A percentile compares a stretch with the other conserved stretches of the same genome.
Conservation (phyloP, 1,139 yeast species). For the Magnusiomyces sp. region DNA sequence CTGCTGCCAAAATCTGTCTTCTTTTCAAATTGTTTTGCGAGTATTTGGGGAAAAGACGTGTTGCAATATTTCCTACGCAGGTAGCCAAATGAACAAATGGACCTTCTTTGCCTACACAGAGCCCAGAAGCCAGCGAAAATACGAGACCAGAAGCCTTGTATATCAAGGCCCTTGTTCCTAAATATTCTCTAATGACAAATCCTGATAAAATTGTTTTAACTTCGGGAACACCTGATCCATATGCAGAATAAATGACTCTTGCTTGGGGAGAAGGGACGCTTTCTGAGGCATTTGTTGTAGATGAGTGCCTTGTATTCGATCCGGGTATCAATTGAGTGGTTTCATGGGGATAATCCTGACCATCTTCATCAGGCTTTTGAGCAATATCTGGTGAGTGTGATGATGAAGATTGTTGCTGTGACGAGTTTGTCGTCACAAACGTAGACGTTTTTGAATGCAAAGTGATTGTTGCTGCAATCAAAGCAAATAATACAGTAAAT, state of each 20-base stretch:
- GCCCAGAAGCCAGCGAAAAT: slow-evolving; percentile 57
- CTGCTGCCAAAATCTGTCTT: slow-evolving; percentile 53
- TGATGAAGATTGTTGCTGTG: too few species aligned
- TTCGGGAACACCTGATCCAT: slow-evolving; percentile 62
- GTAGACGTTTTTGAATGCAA: slow-evolving; percentile 41
- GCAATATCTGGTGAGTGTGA: too few species aligned
- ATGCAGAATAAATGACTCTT: slow-evolving; percentile 44
- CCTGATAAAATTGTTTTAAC: slow-evolving; percentile 51
- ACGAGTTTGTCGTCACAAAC: slow-evolving; percentile 18
- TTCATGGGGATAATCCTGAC: not conserved
- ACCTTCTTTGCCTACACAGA: slow-evolving; percentile 63
- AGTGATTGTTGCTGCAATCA: slow-evolving; percentile 41
- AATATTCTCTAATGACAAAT: slow-evolving; percentile 45
- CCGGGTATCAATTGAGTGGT: not conserved
- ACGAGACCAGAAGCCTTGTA: slow-evolving; percentile 46
- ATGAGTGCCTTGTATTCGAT: not conserved
- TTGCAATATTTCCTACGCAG: slow-evolving; percentile 52
- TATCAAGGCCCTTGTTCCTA: slow-evolving; percentile 48
- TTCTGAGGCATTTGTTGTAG: not conserved
- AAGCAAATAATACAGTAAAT: slow-evolving; percentile 39
- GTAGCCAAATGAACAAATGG: slow-evolving; percentile 67
- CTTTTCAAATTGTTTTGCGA: slow-evolving; percentile 45
- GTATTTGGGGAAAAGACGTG: slow-evolving; percentile 45
- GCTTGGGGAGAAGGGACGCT: slow-evolving; percentile 2
- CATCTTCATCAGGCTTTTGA: not conserved